A percentile compares a stretch with the other conserved stretches of the same genome.
phyloP scores from a whole-genome alignment of 108 stramenopile species.

The Fragilaria radians region DNA sequence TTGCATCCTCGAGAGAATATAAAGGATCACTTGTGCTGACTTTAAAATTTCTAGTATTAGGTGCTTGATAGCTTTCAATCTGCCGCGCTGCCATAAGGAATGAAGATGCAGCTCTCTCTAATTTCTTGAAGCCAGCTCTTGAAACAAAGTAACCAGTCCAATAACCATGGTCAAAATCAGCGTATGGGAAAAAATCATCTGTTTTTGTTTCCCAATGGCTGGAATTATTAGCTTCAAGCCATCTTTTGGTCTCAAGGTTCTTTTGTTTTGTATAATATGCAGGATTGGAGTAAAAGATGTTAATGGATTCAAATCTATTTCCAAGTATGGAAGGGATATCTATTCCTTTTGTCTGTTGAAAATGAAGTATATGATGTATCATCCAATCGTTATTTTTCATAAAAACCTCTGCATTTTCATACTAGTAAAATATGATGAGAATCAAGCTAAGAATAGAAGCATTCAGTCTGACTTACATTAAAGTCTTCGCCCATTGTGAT shows the following conservation, averaged over 20 bases:
- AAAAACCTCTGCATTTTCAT: slow-evolving; percentile 33
- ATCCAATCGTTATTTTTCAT: slow-evolving; percentile 52
- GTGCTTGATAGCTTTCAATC: slow-evolving; percentile 25
- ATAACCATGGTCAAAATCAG: slow-evolving; percentile 82
- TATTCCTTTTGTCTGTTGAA: slow-evolving; percentile 12
- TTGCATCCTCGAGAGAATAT: slow-evolving; percentile 63
- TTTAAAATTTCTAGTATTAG: not conserved
- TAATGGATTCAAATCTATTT: slow-evolving; percentile 49
- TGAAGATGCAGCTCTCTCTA: slow-evolving; percentile 73
- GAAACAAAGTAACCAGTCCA: slow-evolving; percentile 96
- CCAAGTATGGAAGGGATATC: slow-evolving; percentile 40
- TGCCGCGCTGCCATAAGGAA: slow-evolving; percentile 73
- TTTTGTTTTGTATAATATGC: slow-evolving; percentile 77
- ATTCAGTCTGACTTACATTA: slow-evolving; percentile 21
- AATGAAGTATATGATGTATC: slow-evolving; percentile 28
- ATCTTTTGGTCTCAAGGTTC: slow-evolving; percentile 19
- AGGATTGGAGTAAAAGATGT: slow-evolving; percentile 87
- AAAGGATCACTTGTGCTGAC: slow-evolving; percentile 15
- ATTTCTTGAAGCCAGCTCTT: slow-evolving; percentile 75
- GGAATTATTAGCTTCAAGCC: not conserved
- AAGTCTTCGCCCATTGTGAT: slow-evolving; percentile 84
- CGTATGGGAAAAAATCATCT: slow-evolving; percentile 95
- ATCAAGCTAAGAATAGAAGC: not conserved
- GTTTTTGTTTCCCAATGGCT: slow-evolving; percentile 40
- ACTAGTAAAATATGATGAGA: slow-evolving; percentile 19